Base-by-base conservation (phyloP, 768 basidiomycete genomes). In the Lactifluus subvellereus region DNA sequence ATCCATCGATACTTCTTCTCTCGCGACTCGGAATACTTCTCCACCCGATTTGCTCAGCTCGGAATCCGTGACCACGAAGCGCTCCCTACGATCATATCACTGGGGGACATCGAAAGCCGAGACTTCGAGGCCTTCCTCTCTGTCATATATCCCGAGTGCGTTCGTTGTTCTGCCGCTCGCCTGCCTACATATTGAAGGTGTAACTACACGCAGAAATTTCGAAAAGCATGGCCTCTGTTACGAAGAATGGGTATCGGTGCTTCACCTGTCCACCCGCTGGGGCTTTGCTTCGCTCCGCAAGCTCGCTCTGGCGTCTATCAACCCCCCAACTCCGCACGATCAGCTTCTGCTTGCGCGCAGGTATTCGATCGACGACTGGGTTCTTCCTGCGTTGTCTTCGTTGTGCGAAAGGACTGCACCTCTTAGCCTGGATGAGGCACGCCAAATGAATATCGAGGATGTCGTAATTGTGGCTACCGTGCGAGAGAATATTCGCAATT, bases 1-100 rank as follows among this genome's bases (percentile, higher is more conserved):
- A 40, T 63, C 32, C 62, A 63, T 18, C 62, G 53, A 6, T 64
- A 61, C 10, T 64, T 64, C 47, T 64, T 64, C 52, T 37, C 40
- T 42, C 62, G 62, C 6, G 62, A 64, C 45, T 64, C 62, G 9
- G 16, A 9, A 14, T 64, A 51, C 38, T 64, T 64, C 47, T 57
- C 61, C 1, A 37, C 61, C 11, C 40, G 35, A 53, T 37, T 62
- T 35, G 13, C 22, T 4, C 61, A 47, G 6, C 43, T 62, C n/a
- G 45, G 30, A 10, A 38, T 38, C 27, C 43, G 33, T 57, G 61
- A 62, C 18, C 56, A 62, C 16, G 56, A 57, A 53, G 50, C 61
- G 0, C n/a, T 56, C 49, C 7, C 38, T n/a, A 57, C 33, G 10
- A 7, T 60, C 47, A 40, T 64, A 32, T 54, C 59, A 27, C 22